Evolutionary conservation across 1,284 basidiomycete species (phyloP).

Genomic region (Paramarasmius palmivorus): DNA sequence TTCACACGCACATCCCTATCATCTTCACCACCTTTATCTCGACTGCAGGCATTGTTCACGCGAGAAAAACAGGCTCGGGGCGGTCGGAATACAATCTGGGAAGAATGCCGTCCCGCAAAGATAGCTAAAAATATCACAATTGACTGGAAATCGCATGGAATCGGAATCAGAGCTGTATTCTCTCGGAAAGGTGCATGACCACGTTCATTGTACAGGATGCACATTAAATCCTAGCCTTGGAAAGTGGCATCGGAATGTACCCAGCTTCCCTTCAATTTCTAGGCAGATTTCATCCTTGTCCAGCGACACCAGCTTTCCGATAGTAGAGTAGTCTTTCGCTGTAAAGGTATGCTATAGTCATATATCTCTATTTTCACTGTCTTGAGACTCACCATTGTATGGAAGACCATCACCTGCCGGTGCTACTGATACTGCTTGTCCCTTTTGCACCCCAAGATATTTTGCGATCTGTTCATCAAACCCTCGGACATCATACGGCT

Average conservation of each 20-base stretch:
- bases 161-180: no score
- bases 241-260: constrained; percentile 51
- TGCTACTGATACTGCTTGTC: constrained; percentile 40
- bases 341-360: neutral
- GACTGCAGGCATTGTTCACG: no score
- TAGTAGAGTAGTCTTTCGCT: constrained; percentile 27
- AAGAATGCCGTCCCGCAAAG: no score
- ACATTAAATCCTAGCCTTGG: constrained; percentile 42
- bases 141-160: no score
- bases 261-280: constrained; percentile 39
- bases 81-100: no score
- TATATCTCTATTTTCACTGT: no score
- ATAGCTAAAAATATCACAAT: no score
- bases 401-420: constrained; percentile 51
- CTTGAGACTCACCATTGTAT: neutral
- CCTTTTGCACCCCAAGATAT: constrained; percentile 38
- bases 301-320: constrained; percentile 50
- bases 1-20: no score
- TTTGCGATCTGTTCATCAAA: constrained; percentile 47
- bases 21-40: no score
- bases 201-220: no score
- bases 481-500: constrained; percentile 43
- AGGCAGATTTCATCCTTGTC: constrained; percentile 51
- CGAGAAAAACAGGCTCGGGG: no score
- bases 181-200: no score